Evolutionary conservation across 2,329 filamentous ascomycete genomes (phyloP), one percentile per base, ranked within the genome.

Genomic region (Septoria linicola): DNA sequence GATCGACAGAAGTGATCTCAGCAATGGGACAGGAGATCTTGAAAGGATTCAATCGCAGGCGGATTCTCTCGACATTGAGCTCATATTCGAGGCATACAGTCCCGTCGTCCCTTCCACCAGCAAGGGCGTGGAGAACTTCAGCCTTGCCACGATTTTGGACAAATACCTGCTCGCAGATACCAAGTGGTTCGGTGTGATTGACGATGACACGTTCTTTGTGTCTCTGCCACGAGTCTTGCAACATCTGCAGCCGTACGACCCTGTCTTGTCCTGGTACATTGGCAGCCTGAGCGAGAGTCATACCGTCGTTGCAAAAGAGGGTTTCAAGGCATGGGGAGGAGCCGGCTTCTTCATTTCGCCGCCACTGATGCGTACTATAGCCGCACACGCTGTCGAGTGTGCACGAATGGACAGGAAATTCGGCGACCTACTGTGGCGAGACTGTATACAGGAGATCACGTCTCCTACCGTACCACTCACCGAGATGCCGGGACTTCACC

Each of bases 181-280:
- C 1, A 40, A 51, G 40, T 65, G 63, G 63, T 60, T 62, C 36
- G 61, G 58, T 20, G 44, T 65, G 25, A 63, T 64, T 20, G 62
- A 65, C 40, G 63, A 65, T 39, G 63, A 65, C 35, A 65, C 63
- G 1, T 65, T 65, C 53, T 65, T 65, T 36, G 41, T 63, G 13
- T 62, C 61, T 2, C 41, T 65, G 20, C 56, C 58, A 4, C 49
- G 50, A 1, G 50, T 63, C 50, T 17, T 64, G 19, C 39, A 61
- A 13, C 51, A 54, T 2, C 47, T 65, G n/a, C 32, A 34, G 13
- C 53, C 59, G 10, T 62, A 58, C 43, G 54, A 62, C 43, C 49
- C 54, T 10, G 21, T 39, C 8, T 41, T 55, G 45, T 50, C 48
- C 16, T 63, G 55, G 51, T 65, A 64, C 46, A 58, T 65, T 30